These are phyloP conservation scores for Aureobasidium sp. DNA, from an alignment of 2,329 filamentous ascomycete genomes.

Conservation along the genomic window DNA sequence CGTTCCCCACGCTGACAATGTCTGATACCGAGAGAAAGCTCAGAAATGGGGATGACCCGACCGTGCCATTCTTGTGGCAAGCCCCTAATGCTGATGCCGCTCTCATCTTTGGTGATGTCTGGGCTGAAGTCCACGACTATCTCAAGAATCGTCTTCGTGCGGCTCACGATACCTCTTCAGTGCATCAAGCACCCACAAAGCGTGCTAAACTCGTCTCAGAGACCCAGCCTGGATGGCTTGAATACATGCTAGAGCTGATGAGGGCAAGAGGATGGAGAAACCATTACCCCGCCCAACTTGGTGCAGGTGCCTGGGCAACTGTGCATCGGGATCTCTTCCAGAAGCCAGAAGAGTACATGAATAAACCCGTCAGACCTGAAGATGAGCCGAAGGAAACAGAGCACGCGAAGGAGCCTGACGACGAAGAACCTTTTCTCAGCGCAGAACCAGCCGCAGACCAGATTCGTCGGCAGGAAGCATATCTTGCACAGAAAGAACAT, in stretches of 20 bases:
- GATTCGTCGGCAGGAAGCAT: conserved; percentile 28
- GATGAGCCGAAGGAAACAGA: conserved; percentile 1
- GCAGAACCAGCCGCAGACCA: conserved; percentile 21
- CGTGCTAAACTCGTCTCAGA: conserved; percentile 55
- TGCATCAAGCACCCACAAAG: conserved; percentile 22
- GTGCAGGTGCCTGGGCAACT: conserved; percentile 59
- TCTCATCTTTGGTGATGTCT: conserved; percentile 77
- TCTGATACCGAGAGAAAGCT: conserved; percentile 23
- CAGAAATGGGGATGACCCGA: conserved; percentile 21
- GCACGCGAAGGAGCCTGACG: conserved; percentile 6
- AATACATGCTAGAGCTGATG: conserved; percentile 70
- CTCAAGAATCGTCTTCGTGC: conserved; percentile 54
- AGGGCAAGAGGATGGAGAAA: conserved; percentile 69
- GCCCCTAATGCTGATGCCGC: conserved; percentile 74
- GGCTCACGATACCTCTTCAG: conserved; percentile 22
- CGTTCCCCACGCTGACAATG: conserved; percentile 44
- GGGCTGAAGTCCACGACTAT: conserved; percentile 78
- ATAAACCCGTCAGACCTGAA: neutral
- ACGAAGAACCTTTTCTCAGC: conserved; percentile 32
- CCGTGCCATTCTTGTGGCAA: conserved; percentile 72
- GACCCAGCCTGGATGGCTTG: conserved; percentile 66
- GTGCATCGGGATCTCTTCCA: conserved; percentile 70
- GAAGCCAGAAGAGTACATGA: conserved; percentile 58
- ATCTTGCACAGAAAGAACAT: conserved; percentile 28
- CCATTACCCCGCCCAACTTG: conserved; percentile 60